Evolutionary conservation across 2,329 filamentous ascomycete genomes (phyloP).

Genomic region (Fusarium humuli): DNA sequence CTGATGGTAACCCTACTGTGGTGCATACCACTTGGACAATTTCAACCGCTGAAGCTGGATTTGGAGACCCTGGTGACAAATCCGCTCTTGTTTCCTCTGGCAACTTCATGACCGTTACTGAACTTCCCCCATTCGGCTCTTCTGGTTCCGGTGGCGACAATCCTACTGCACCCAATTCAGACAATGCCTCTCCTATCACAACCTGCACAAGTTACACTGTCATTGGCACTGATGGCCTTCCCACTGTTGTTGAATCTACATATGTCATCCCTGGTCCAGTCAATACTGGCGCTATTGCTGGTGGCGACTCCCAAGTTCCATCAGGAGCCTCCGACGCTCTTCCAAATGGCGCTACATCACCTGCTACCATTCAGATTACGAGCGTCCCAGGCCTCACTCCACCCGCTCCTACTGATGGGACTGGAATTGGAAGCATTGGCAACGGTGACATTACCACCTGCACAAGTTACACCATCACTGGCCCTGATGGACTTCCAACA

Average conservation of each 20-base stretch:
- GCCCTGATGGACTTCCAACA: slow-evolving; percentile 44
- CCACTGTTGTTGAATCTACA: slow-evolving; percentile 51
- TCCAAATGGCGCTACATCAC: slow-evolving; percentile 28
- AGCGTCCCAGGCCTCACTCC: slow-evolving; percentile 12
- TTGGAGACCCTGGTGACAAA: slow-evolving; percentile 5
- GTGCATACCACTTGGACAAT: slow-evolving; percentile 39
- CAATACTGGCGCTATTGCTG: slow-evolving; percentile 34
- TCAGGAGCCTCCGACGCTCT: slow-evolving; percentile 32
- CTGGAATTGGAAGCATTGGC: slow-evolving; percentile 16
- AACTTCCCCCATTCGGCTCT: slow-evolving; percentile 14
- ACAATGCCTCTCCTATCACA: slow-evolving; percentile 25
- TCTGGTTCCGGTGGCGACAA: not conserved
- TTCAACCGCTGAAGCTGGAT: slow-evolving; percentile 14
- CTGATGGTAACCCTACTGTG: slow-evolving; percentile 40
- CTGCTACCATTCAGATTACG: slow-evolving; percentile 18
- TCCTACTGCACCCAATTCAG: slow-evolving; percentile 1
- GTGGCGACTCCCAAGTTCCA: slow-evolving; percentile 12
- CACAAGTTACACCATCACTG: slow-evolving; percentile 43
- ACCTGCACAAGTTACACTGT: slow-evolving; percentile 49
- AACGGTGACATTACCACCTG: slow-evolving; percentile 37
- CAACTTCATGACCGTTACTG: slow-evolving; percentile 10
- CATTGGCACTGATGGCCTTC: slow-evolving; percentile 43
- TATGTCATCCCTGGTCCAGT: slow-evolving; percentile 46
- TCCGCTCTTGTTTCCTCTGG: slow-evolving; percentile 18
- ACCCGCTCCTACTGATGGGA: slow-evolving; percentile 6